phyloP scores from a whole-genome alignment of 371 early-diverging fungal genomes.

The Aphelidium insulamus region DNA sequence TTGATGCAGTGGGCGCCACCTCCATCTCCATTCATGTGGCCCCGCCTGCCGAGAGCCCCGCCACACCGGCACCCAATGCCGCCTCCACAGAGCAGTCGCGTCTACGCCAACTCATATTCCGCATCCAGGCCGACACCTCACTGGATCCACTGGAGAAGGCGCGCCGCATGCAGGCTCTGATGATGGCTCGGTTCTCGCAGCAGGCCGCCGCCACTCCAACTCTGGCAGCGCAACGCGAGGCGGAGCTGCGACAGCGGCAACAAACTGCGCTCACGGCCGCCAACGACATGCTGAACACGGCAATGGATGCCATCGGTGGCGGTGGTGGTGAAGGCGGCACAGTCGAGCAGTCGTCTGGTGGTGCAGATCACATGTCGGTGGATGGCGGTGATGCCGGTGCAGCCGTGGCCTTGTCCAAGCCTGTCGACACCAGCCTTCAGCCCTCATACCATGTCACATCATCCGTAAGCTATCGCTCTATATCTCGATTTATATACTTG shows the following conservation, averaged over 20 bases:
- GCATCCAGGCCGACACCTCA: conserved; percentile 1
- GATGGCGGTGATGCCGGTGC: no score
- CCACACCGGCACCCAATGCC: no score
- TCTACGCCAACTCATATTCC: background rate
- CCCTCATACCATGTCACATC: conserved; percentile 13
- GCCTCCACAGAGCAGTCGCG: no score
- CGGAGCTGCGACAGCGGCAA: background rate
- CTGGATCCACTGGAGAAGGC: conserved; percentile 1
- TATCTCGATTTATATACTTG: background rate
- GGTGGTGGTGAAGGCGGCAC: no score
- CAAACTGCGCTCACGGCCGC: background rate
- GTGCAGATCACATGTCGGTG: no score
- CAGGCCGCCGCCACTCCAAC: background rate
- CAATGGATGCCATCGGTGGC: no score
- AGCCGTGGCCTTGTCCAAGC: background rate
- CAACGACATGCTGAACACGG: background rate
- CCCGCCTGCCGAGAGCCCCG: no score
- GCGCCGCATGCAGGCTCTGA: conserved; percentile 1
- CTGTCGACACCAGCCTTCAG: background rate
- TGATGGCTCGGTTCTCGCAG: background rate
- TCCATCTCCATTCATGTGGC: no score
- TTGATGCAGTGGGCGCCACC: no score
- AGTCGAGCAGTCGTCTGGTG: no score
- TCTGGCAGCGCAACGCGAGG: no score
- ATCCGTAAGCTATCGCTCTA: background rate